Percentiles rank a stretch among this genome's conserved stretches.
Conservation (phyloP, 2,329 filamentous ascomycete genomes). For the Aspergillus alliaceus region DNA sequence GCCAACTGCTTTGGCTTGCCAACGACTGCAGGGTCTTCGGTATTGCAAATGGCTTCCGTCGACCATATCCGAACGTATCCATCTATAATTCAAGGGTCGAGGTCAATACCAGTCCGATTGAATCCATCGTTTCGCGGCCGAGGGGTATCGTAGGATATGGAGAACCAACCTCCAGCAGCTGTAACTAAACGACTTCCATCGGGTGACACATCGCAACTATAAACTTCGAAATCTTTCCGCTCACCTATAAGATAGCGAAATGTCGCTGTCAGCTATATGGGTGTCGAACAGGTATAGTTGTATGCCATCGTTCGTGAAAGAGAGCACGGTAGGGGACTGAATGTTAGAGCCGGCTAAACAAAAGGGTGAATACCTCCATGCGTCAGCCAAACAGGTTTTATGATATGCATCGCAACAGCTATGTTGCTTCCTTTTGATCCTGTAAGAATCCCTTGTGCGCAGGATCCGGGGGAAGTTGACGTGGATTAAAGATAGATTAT, state of each 20-base stretch:
- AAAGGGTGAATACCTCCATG: constrained; percentile 67
- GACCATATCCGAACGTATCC: constrained; percentile 98
- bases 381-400: constrained; percentile 94
- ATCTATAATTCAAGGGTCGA: constrained; percentile 53
- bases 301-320: too few relatives aligned
- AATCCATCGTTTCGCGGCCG: not conserved
- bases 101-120: constrained; percentile 13
- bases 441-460: not conserved
- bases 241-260: constrained; percentile 60
- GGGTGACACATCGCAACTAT: constrained; percentile 95
- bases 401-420: constrained; percentile 68
- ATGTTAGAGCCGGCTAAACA: constrained; percentile 4
- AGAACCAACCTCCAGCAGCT: constrained; percentile 76
- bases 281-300: not conserved
- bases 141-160: not conserved
- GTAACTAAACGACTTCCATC: constrained; percentile 91
- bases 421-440: constrained; percentile 8
- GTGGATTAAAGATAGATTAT: constrained; percentile 21
- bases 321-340: not conserved
- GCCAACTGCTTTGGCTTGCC: constrained; percentile 87
- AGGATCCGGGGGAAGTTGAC: constrained; percentile 19
- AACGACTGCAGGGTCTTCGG: constrained; percentile 67
- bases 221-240: constrained; percentile 97
- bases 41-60: constrained; percentile 85
- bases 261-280: constrained; percentile 15